Evolutionary conservation across 306 rosid genomes (phyloP).

Genomic region (Acacia crassicarpa): DNA sequence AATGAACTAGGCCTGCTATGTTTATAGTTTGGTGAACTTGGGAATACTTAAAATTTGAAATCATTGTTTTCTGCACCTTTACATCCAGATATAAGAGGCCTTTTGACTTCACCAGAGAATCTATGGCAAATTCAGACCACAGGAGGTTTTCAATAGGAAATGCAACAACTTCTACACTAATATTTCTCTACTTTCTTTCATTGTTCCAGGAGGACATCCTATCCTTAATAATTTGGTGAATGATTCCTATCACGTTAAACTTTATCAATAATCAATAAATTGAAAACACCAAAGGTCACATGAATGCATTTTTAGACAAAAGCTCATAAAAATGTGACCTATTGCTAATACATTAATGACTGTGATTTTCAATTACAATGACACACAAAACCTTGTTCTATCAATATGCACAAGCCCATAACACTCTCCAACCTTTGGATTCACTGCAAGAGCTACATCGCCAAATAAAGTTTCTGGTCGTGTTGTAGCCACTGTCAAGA

Average conservation of each 20-base stretch:
- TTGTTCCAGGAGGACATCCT: neutral
- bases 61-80: neutral
- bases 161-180: neutral
- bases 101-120: conserved; percentile 11
- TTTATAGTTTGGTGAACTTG: neutral
- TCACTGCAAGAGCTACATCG: conserved; percentile 92
- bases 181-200: neutral
- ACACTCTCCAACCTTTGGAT: conserved; percentile 71
- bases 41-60: neutral
- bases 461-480: conserved; percentile 98
- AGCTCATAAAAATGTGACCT: neutral
- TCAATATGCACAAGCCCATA: conserved; percentile 10
- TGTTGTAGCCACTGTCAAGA: conserved; percentile 88
- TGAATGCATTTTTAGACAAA: conserved; percentile 6
- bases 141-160: neutral
- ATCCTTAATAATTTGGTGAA: neutral
- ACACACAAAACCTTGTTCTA: neutral
- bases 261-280: neutral
- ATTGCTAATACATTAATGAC: neutral
- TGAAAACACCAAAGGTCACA: neutral
- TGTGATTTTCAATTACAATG: conserved; percentile 9
- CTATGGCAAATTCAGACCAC: neutral
- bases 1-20: neutral
- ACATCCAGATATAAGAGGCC: neutral
- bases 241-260: conserved; percentile 7